Conservation (phyloP, 108 stramenopile species). For the Skeletonema costatum region DNA sequence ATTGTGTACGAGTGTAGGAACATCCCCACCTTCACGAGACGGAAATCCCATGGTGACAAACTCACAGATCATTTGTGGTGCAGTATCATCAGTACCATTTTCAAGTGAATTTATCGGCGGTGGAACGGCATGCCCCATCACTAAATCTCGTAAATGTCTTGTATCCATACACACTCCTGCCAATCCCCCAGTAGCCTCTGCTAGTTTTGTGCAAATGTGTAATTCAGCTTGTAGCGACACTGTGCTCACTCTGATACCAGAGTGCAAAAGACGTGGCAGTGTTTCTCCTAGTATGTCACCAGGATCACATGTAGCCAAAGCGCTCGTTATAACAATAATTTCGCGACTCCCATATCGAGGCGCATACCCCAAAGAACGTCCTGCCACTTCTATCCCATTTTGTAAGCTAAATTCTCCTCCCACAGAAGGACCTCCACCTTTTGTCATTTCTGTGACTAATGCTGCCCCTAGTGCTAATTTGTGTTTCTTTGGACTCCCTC, state of each 20-base stretch:
- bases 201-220: conserved; percentile 78
- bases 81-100: conserved; percentile 11
- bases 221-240: conserved; percentile 80
- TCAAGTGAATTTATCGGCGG: conserved; percentile 50
- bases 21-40: conserved; percentile 61
- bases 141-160: conserved; percentile 71
- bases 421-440: conserved; percentile 41
- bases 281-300: conserved; percentile 77
- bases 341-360: conserved; percentile 84
- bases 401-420: conserved; percentile 84
- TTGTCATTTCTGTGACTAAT: conserved; percentile 47
- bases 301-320: conserved; percentile 83
- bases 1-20: conserved; percentile 73
- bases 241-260: conserved; percentile 71
- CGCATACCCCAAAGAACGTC: conserved; percentile 80
- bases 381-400: conserved; percentile 91
- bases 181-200: conserved; percentile 76
- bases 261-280: conserved; percentile 60
- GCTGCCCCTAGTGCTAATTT: conserved; percentile 64
- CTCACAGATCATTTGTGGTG: conserved; percentile 57
- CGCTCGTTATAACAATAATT: conserved; percentile 72
- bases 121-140: conserved; percentile 71
- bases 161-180: conserved; percentile 80
- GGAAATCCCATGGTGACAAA: conserved; percentile 91
- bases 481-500: conserved; percentile 65